Evolutionary conservation across 1,139 yeast genomes (phyloP).

Genomic region (Meyerozyma smithsonii): DNA sequence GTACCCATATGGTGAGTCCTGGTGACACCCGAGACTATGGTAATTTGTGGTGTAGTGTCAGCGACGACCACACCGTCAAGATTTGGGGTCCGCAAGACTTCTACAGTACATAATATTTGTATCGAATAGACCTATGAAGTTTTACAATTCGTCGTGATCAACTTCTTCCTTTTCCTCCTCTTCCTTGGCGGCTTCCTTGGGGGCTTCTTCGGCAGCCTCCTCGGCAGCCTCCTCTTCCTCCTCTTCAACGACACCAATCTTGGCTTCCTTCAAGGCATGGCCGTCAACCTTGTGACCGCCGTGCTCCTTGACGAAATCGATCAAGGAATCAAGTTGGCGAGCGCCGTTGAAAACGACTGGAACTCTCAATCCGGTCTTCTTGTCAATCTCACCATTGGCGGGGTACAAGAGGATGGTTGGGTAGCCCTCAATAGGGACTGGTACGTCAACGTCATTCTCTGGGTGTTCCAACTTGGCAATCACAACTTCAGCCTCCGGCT

Average conservation of each 20-base stretch:
- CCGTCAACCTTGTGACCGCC: conserved; percentile 62
- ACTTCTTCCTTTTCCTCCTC: conserved; percentile 6
- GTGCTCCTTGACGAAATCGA: conserved; percentile 61
- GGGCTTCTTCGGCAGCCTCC: conserved; percentile 18
- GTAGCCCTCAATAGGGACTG: conserved; percentile 70
- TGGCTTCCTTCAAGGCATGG: conserved; percentile 22
- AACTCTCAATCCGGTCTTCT: conserved; percentile 46
- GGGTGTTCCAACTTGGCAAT: conserved; percentile 91
- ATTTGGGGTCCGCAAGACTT: conserved; percentile 52
- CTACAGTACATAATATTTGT: background rate
- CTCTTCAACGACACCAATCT: conserved; percentile 19
- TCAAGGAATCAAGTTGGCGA: conserved; percentile 72
- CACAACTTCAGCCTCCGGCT: conserved; percentile 48
- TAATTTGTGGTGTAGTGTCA: conserved; percentile 71
- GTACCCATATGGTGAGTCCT: conserved; percentile 18
- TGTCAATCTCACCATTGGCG: conserved; percentile 72
- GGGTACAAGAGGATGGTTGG: conserved; percentile 92
- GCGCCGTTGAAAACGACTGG: conserved; percentile 68
- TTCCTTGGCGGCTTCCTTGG: conserved; percentile 19
- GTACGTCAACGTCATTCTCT: conserved; percentile 76
- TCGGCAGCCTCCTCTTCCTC: conserved; percentile 28
- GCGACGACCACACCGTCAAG: conserved; percentile 70
- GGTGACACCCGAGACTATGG: conserved; percentile 30
- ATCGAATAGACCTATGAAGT: background rate
- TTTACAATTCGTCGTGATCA: conserved; percentile 36